Evolutionary conservation across 2,329 filamentous ascomycete species (phyloP).

Genomic region (Nemania diffusa): DNA sequence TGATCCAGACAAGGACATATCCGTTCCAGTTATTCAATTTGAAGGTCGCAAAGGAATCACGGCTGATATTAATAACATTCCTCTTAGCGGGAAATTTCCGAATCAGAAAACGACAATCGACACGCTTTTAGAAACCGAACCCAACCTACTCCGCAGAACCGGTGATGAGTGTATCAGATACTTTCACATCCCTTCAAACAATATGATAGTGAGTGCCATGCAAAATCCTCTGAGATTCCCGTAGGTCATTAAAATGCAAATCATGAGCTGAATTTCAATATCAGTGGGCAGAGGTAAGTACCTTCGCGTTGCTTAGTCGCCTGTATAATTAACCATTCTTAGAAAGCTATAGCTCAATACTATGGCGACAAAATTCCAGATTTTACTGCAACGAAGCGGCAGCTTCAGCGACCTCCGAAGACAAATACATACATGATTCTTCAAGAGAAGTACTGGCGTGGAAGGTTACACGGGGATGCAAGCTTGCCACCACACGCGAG

Average conservation of each 20-base stretch:
- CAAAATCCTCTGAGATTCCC: neutral
- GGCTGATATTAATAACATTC: neutral
- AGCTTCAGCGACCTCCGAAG: conserved; percentile 16
- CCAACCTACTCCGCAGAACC: conserved; percentile 7
- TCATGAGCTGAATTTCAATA: neutral
- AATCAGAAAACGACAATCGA: conserved; percentile 40
- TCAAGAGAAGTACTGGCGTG: conserved; percentile 50
- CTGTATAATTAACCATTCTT: neutral
- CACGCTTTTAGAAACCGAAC: conserved; percentile 10
- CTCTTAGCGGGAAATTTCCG: conserved; percentile 40
- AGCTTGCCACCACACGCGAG: conserved; percentile 48
- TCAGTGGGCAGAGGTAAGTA: conserved; percentile 47
- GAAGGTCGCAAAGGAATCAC: neutral
- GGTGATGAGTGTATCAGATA: conserved; percentile 34
- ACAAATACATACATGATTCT: conserved; percentile 45
- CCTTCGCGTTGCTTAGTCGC: neutral
- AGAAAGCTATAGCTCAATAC: conserved; percentile 48
- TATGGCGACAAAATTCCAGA: conserved; percentile 39
- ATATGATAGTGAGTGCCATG: conserved; percentile 45
- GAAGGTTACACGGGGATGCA: conserved; percentile 48
- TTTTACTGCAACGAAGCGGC: conserved; percentile 20
- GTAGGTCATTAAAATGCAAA: neutral
- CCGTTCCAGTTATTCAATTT: conserved; percentile 40
- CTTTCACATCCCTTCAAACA: conserved; percentile 50
- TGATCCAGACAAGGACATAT: conserved; percentile 38